A percentile compares a stretch with the other conserved stretches of the same genome.
These are phyloP conservation scores for Kitagawia praeruptora DNA, from an alignment of 129 eudicot species.

Conservation along the genomic window DNA sequence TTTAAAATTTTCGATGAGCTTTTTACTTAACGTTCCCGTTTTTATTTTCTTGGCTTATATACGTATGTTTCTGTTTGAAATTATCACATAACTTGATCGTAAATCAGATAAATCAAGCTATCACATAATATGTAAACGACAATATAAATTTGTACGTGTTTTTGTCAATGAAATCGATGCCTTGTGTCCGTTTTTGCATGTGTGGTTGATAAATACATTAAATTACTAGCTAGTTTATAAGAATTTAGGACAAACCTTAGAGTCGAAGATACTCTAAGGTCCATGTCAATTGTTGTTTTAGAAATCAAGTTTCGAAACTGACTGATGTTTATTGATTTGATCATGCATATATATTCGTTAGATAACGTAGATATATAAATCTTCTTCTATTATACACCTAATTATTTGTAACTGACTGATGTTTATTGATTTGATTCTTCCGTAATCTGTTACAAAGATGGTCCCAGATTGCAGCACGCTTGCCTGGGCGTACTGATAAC, in stretches of 20 bases:
- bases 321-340: background rate
- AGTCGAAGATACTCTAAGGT: conserved; percentile 66
- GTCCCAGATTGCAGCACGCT: conserved; percentile 84
- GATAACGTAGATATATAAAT: background rate
- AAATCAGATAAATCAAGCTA: too few species aligned
- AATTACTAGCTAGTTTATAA: background rate
- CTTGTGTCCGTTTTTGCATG: background rate
- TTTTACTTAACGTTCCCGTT: too few species aligned
- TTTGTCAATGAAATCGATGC: background rate
- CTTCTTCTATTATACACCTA: background rate
- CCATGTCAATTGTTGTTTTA: conserved; percentile 32
- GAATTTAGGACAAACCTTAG: conserved; percentile 23
- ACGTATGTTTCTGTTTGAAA: too few species aligned
- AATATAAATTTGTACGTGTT: background rate
- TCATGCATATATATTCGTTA: conserved; percentile 29
- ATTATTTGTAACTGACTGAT: conserved; percentile 2
- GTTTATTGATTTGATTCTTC: background rate
- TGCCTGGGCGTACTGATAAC: conserved; percentile 86
- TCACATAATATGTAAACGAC: too few species aligned
- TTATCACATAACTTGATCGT: too few species aligned
- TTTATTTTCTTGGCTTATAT: too few species aligned
- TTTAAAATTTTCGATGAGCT: too few species aligned
- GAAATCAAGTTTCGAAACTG: conserved; percentile 16
- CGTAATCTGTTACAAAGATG: conserved; percentile 32
- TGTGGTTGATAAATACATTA: too few species aligned